These are phyloP conservation scores for Colletotrichum coccodes DNA, from an alignment of 2,329 filamentous ascomycete species.

Conservation along the genomic window DNA sequence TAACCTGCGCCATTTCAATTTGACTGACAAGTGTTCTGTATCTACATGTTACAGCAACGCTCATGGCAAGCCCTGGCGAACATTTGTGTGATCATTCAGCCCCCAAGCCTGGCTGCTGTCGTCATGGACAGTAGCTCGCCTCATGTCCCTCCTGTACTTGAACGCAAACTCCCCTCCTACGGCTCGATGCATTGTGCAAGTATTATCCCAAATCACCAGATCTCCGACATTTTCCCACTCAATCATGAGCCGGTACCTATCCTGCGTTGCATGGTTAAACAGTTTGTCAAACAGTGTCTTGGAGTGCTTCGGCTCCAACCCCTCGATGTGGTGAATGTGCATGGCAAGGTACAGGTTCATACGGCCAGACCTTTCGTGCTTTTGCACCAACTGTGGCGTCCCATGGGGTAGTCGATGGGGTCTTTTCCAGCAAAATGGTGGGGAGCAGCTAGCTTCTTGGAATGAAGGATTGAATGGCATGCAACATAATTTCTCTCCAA, in stretches of 20 bases:
- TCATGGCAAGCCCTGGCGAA: too few species aligned
- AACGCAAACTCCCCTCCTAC: constrained; percentile 56
- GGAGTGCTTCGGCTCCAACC: constrained; percentile 45
- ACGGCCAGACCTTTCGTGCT: constrained; percentile 61
- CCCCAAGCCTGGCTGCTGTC: too few species aligned
- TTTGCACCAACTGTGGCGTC: constrained; percentile 60
- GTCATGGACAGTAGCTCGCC: constrained; percentile 66
- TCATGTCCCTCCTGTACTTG: constrained; percentile 61
- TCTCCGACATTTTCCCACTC: constrained; percentile 60
- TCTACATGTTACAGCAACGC: too few species aligned
- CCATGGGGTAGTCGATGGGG: constrained; percentile 48
- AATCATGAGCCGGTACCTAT: constrained; percentile 55
- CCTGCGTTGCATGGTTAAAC: constrained; percentile 56
- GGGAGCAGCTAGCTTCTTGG: constrained; percentile 60
- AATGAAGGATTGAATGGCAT: constrained; percentile 62
- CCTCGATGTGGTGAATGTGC: constrained; percentile 63
- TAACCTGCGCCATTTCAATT: too few species aligned
- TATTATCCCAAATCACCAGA: constrained; percentile 69
- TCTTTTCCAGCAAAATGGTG: constrained; percentile 57
- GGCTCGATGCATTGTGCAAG: constrained; percentile 61
- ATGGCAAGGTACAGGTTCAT: constrained; percentile 63
- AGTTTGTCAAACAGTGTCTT: constrained; percentile 49
- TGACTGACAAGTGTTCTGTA: too few species aligned
- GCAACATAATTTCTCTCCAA: constrained; percentile 54
- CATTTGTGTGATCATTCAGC: too few species aligned